Evolutionary conservation across 2,329 filamentous ascomycete genomes (phyloP), one percentile per base, ranked within the genome.

Genomic region (Coniella vitis): DNA sequence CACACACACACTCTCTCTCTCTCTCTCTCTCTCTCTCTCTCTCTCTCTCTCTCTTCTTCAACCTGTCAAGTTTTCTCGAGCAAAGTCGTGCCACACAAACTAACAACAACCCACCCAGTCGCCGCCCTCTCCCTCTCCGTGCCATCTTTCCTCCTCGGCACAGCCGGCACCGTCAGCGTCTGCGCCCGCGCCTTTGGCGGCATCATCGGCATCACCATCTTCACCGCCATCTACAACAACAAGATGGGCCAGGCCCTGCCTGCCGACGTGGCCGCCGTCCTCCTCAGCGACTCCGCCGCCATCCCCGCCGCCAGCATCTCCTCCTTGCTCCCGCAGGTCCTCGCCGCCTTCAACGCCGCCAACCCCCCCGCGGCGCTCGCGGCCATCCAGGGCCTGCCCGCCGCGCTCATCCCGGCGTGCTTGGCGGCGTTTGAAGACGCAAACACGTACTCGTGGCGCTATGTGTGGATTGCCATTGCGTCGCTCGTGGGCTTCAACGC

Each of bases 201-300:
- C 3, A 47, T 51, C 14, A 47, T 51, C 14, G 48, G 44, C n/a
- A 51, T 51, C n/a, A 51, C 44, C 4, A 51, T 51, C 13, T 51
- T 51, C 38, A 51, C 48, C 4, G 44, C 44, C 0, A 51, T 51
- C 17, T 51, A 51, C n/a, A 31, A 47, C 22, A 51, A 51, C 44
- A 51, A 47, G 20, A 38, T 51, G 44, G 19, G 19, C 22, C 38
- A 19, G 9, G 34, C 14, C 7, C 21, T 51, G 10, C 44, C 44
- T 5, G 31, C 19, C 2, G 25, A 51, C 9, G 48, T 43, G 7
- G 43, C 34, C 1, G 22, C 32, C 3, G 38, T 44, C 3, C 20
- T 51, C 34, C 44, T 34, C 1, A 29, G 25, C 25, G 25, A 29
- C 25, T 10, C 25, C 25, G 25, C 38, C 16, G 25, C 38, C 16